Percentiles rank a stretch among this genome's conserved stretches.
These are phyloP conservation scores for Fusarium odoratissimum DNA, from an alignment of 2,329 filamentous ascomycete genomes.

Conservation along the genomic window DNA sequence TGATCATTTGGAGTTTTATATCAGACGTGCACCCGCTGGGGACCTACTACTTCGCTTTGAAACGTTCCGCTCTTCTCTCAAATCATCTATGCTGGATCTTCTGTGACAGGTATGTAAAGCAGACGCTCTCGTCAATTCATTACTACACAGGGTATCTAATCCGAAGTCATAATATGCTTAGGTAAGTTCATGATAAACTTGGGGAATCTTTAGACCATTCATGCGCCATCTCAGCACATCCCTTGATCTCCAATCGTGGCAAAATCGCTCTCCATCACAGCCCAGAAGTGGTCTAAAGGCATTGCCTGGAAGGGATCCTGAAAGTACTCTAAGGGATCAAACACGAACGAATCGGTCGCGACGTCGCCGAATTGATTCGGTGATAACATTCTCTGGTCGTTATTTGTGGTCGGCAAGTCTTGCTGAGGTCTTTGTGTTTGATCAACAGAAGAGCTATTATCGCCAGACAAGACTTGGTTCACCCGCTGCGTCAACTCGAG, in stretches of 20 bases:
- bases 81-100: background rate
- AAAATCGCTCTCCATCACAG: constrained; percentile 40
- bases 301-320: constrained; percentile 42
- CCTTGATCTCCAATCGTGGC: constrained; percentile 22
- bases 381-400: constrained; percentile 8
- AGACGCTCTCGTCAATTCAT: background rate
- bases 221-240: background rate
- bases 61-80: rapidly evolving
- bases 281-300: constrained; percentile 42
- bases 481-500: constrained; percentile 28
- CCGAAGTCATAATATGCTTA: background rate
- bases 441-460: constrained; percentile 12
- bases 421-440: constrained; percentile 1
- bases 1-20: background rate
- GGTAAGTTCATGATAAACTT: background rate
- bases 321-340: constrained; percentile 33
- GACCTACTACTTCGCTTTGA: rapidly evolving
- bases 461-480: constrained; percentile 28
- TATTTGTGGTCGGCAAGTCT: background rate
- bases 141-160: background rate
- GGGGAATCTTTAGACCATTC: background rate
- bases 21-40: background rate
- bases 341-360: constrained; percentile 4
- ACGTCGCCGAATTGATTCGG: constrained; percentile 2
- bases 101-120: background rate